Base-by-base conservation (phyloP, 2,329 filamentous ascomycete species). In the Penicillium italicum region DNA sequence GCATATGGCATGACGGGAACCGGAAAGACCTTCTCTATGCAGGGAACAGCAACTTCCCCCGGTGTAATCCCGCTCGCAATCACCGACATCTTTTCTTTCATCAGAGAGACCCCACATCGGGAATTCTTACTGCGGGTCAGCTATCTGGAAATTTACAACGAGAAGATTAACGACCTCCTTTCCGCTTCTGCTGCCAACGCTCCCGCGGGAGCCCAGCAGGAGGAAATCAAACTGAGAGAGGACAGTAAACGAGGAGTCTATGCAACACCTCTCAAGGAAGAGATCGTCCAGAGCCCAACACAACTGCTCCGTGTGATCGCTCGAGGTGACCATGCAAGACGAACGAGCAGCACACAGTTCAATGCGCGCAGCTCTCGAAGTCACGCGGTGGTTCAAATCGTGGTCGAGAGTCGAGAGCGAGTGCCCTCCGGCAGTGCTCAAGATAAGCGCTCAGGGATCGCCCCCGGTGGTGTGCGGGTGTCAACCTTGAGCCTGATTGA, bases 1-100 rank as follows among this genome's bases (percentile, higher is more conserved):
- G 93, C 93, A 18, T 99, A 99, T 72, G 94, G 94, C 69, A 97
- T 97, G 92, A 99, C 94, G 4, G 94, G 94, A 59, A 97, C 94
- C 0, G 94, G 94, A 64, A 99, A 99, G 78, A 99, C 94, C 0
- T 99, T 97, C 73, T 97, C 93, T 37, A 99, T 99, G 94, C 94
- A 99, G 78, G 94, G 94, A 65, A 99, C 94, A 11, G 91, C 92
- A 43, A 90, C 90, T 3, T 96, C 91, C 37, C 94, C 94, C 1
- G 94, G 94, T 77, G 94, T 99, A 28, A 99, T 99, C 53, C 94
- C 94, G 7, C 80, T 97, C 37, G 94, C 94, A 37, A 97, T 99
- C 66, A 97, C 94, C 60, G 94, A 99, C 70, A 99, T 99, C 50
- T 99, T 99, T 74, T 97, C 94, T 0, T 99, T 97, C 73, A 99